phyloP scores from a whole-genome alignment of 495 filamentous ascomycete genomes.

The Glonium stellatum region DNA sequence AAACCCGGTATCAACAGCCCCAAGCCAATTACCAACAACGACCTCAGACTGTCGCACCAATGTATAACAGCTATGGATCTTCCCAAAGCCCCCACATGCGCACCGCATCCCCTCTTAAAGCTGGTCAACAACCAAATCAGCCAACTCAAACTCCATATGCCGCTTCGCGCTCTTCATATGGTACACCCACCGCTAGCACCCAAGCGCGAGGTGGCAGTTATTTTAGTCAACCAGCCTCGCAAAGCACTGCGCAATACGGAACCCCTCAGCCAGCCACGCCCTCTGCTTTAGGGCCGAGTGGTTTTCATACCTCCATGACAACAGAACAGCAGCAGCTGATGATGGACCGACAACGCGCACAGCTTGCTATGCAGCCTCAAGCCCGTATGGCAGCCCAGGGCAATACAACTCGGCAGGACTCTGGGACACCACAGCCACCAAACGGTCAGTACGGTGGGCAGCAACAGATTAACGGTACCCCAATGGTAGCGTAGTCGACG shows the following conservation, averaged over 20 bases:
- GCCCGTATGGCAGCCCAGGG: slow-evolving; percentile 27
- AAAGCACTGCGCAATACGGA: slow-evolving; percentile 14
- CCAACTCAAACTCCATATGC: slow-evolving; percentile 8
- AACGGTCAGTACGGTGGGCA: slow-evolving; percentile 12
- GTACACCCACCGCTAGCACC: slow-evolving; percentile 19
- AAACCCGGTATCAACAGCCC: slow-evolving; percentile 18
- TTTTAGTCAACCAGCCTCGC: slow-evolving; percentile 8
- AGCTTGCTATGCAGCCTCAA: slow-evolving; percentile 27
- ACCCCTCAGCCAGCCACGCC: slow-evolving; percentile 18
- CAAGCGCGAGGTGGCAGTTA: slow-evolving; percentile 14
- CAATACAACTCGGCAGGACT: slow-evolving; percentile 17
- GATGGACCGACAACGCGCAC: slow-evolving; percentile 31
- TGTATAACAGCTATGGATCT: slow-evolving; percentile 16
- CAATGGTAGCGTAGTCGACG: slow-evolving; percentile 16
- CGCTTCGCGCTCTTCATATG: slow-evolving; percentile 12
- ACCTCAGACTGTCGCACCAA: slow-evolving; percentile 14
- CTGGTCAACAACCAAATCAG: slow-evolving; percentile 3
- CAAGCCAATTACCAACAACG: slow-evolving; percentile 23
- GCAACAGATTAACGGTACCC: slow-evolving; percentile 1
- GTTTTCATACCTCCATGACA: slow-evolving; percentile 24
- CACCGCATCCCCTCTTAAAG: slow-evolving; percentile 24
- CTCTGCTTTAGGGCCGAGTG: slow-evolving; percentile 21
- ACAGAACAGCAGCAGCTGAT: slow-evolving; percentile 32
- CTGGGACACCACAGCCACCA: slow-evolving; percentile 26
- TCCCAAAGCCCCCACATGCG: slow-evolving; percentile 17